Conservation (phyloP, 805 yeast genomes). For the Candida sphagnicola region DNA sequence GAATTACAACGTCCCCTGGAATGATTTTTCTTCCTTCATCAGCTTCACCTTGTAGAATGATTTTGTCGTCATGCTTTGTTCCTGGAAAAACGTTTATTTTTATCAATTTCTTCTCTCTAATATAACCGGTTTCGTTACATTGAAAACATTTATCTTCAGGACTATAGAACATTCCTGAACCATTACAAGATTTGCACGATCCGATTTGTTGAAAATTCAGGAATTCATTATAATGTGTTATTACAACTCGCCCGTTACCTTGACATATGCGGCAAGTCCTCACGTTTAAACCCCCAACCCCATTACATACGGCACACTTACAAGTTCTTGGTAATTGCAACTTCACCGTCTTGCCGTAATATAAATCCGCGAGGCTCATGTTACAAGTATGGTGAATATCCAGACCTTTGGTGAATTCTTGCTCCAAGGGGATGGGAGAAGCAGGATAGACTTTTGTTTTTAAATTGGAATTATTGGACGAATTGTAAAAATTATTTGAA, state of each 20-base stretch:
- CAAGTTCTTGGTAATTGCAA: constrained; percentile 50
- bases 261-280: constrained; percentile 32
- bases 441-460: background rate
- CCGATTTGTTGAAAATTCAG: constrained; percentile 37
- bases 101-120: constrained; percentile 47
- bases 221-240: constrained; percentile 39
- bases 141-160: constrained; percentile 19
- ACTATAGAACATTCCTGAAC: constrained; percentile 25
- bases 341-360: constrained; percentile 53
- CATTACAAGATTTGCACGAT: constrained; percentile 30
- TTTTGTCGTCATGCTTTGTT: constrained; percentile 45
- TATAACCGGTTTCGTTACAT: constrained; percentile 39
- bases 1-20: constrained; percentile 68
- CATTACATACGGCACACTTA: constrained; percentile 48
- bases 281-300: constrained; percentile 45
- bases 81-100: constrained; percentile 57
- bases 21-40: constrained; percentile 57
- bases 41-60: constrained; percentile 55
- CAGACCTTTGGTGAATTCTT: constrained; percentile 36
- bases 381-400: constrained; percentile 54
- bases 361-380: constrained; percentile 53
- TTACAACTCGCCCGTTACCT: constrained; percentile 46
- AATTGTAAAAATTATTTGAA: no score
- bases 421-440: background rate
- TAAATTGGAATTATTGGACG: no score